phyloP scores from a whole-genome alignment of 2,329 filamentous ascomycete species.

The Xylaria arbuscula region DNA sequence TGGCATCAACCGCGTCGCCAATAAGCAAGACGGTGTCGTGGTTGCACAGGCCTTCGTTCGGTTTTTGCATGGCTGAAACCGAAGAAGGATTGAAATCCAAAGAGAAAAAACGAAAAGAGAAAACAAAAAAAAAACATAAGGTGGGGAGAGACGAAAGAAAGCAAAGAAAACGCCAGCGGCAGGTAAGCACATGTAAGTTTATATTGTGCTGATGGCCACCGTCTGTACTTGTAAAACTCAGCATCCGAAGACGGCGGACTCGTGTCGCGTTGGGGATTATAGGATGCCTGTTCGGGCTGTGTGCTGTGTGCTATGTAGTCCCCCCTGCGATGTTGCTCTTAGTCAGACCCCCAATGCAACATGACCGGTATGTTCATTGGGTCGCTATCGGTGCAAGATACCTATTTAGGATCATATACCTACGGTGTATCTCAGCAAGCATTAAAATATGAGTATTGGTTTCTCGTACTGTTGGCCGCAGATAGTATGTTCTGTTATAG shows the following conservation, averaged over 20 bases:
- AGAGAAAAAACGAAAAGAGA: neutral
- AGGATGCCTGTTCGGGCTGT: constrained; percentile 16
- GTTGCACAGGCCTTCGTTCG: constrained; percentile 79
- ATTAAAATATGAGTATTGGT: constrained; percentile 13
- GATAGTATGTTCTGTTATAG: constrained; percentile 16
- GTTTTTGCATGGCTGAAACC: constrained; percentile 68
- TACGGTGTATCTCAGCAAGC: constrained; percentile 1
- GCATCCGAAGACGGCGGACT: constrained; percentile 23
- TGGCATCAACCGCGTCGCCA: constrained; percentile 71
- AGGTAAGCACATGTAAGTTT: constrained; percentile 26
- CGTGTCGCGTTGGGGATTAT: neutral
- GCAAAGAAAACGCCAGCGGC: neutral
- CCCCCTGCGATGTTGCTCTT: constrained; percentile 30
- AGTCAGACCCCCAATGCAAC: constrained; percentile 39
- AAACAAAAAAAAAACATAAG: neutral
- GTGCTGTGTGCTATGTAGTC: neutral
- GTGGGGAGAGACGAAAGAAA: neutral
- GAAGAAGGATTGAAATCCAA: constrained; percentile 51
- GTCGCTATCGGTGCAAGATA: constrained; percentile 15
- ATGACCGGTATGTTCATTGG: constrained; percentile 15
- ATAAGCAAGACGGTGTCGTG: constrained; percentile 81
- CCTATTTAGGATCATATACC: neutral
- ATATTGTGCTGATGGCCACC: constrained; percentile 16
- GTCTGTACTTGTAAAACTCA: constrained; percentile 4
- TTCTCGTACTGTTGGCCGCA: constrained; percentile 17